Base-by-base conservation (phyloP, 495 filamentous ascomycete genomes). In the Hypoxylon fragiforme region DNA sequence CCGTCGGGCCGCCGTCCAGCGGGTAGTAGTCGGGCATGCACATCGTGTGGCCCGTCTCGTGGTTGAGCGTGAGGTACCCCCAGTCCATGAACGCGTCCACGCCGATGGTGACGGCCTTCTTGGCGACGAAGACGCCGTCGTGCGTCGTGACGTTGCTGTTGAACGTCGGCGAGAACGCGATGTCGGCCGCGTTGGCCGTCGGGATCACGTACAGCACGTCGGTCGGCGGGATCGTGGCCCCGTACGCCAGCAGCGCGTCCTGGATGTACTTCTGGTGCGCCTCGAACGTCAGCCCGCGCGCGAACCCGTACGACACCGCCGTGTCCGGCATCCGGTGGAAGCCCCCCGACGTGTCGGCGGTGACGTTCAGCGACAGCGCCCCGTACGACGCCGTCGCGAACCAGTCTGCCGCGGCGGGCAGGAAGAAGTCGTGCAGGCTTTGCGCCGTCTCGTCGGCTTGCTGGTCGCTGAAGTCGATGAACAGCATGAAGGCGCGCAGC, bases 1-100 rank as follows among this genome's bases (percentile, higher is more conserved):
- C 67, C 0, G 67, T 67, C 15, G 64, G 45, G 22, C 60, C 48
- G 9, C 59, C 57, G 42, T 57, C 48, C 7, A 61, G 32, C 7
- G 67, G 64, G 39, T 70, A 70, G 35, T 67, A 58, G 30, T 70
- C 67, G 0, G 67, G 64, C 40, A 70, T 47, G 22, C 67, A 70
- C 59, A 70, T 67, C 3, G 67, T 57, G 28, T 70, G 67, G 2
- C 67, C 67, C 4, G 64, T 67, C 53, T 70, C 67, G 36, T 70
- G 67, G 51, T 70, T 70, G 3, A 70, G 28, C 2, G 60, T 57
- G 6, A 67, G 60, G 16, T 52, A 65, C 22, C 50, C 47, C 67
- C 67, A 70, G 1, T 56, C 49, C 9, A 15, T 19, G 39, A 60
- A 70, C 0, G 56, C 67, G 22, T 70, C 67, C 6, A 49, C 21